Percentiles rank a stretch among this genome's conserved stretches.
Conservation (phyloP, 2,329 filamentous ascomycete genomes). For the Colletotrichum phormii region DNA sequence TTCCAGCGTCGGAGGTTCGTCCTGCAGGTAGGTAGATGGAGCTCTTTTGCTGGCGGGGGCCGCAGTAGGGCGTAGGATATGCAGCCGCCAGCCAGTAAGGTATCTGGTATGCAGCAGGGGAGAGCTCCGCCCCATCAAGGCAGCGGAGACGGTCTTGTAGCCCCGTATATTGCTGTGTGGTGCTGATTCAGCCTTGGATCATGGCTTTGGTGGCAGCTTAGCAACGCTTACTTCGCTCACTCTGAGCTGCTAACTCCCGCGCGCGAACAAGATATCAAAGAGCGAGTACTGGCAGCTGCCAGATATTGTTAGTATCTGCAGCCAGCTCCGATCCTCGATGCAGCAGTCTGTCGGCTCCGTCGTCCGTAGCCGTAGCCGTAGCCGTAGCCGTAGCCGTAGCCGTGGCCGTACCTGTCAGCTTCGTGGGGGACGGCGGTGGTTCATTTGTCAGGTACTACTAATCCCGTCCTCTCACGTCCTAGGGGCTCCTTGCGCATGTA, state of each 20-base stretch:
- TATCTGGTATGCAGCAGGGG: background rate
- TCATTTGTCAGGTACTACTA: slow-evolving; percentile 16
- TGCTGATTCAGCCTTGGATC: slow-evolving; percentile 32
- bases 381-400: no score
- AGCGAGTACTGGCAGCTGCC: background rate
- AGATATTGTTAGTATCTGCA: background rate
- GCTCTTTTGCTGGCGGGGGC: no score
- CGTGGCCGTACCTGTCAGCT: slow-evolving; percentile 4
- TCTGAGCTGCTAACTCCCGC: slow-evolving; percentile 16
- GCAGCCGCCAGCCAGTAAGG: background rate
- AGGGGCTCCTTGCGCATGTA: no score
- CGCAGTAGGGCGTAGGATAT: background rate
- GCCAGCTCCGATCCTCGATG: background rate
- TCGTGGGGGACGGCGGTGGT: background rate
- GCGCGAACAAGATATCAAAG: background rate
- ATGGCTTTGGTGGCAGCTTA: slow-evolving; percentile 23
- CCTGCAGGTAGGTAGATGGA: no score
- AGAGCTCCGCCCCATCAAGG: slow-evolving; percentile 14
- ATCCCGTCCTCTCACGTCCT: background rate
- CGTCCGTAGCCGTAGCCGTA: background rate
- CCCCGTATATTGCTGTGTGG: slow-evolving; percentile 20
- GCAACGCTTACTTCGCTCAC: slow-evolving; percentile 9
- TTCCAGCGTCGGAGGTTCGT: background rate
- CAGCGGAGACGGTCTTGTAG: background rate
- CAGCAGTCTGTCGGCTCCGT: background rate